These are phyloP conservation scores for Jasminum sambac DNA, from an alignment of 257 asterid species.

Conservation along the genomic window DNA sequence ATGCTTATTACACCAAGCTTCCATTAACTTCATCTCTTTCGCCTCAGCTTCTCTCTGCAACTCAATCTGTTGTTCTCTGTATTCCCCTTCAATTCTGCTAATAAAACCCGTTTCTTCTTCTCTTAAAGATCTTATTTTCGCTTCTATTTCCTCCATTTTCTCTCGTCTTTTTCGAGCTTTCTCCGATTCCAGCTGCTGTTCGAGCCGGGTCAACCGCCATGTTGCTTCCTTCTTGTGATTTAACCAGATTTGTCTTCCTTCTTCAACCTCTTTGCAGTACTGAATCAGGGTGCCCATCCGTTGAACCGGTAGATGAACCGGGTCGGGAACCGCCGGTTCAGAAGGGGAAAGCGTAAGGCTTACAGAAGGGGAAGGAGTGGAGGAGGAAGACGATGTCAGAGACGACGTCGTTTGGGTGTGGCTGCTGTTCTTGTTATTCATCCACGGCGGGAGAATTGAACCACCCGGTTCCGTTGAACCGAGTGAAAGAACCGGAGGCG, in stretches of 20 bases:
- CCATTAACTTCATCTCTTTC: slow-evolving; percentile 65
- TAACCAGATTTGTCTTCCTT: slow-evolving; percentile 61
- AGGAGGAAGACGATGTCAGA: slow-evolving; percentile 34
- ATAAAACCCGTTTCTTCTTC: slow-evolving; percentile 57
- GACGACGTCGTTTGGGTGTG: slow-evolving; percentile 48
- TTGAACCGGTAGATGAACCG: slow-evolving; percentile 41
- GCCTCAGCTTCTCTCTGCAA: slow-evolving; percentile 70
- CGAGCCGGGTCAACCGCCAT: slow-evolving; percentile 76
- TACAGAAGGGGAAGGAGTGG: slow-evolving; percentile 64
- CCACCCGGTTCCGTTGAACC: slow-evolving; percentile 36
- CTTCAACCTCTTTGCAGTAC: slow-evolving; percentile 64
- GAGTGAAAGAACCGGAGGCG: slow-evolving; percentile 50
- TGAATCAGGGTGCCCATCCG: slow-evolving; percentile 49
- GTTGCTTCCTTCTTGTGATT: slow-evolving; percentile 74
- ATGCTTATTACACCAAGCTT: slow-evolving; percentile 60
- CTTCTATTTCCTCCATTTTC: slow-evolving; percentile 60
- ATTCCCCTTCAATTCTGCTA: slow-evolving; percentile 64
- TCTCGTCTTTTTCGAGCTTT: slow-evolving; percentile 63
- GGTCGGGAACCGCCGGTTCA: slow-evolving; percentile 48
- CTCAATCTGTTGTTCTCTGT: slow-evolving; percentile 53
- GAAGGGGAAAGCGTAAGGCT: slow-evolving; percentile 69
- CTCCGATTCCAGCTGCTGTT: slow-evolving; percentile 73
- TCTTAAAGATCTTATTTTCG: slow-evolving; percentile 46
- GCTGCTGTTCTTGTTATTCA: slow-evolving; percentile 31
- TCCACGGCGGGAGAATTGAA: slow-evolving; percentile 50